These are phyloP conservation scores for Saccharomyces hybrid DNA, from an alignment of 1,139 yeast genomes.

Conservation along the genomic window DNA sequence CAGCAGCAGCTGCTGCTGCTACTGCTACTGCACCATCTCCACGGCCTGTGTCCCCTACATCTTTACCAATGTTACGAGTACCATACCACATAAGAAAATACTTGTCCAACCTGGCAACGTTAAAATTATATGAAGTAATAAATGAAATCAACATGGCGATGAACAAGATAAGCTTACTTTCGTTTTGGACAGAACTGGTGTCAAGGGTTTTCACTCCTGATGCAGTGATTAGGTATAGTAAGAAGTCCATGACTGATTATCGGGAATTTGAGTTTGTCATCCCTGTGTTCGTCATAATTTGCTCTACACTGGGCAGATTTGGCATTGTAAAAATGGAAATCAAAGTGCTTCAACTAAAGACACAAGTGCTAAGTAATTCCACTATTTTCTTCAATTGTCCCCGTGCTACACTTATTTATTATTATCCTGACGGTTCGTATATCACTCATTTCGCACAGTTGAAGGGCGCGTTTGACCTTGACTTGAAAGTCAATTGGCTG, in stretches of 20 bases:
- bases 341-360: slow-evolving; percentile 55
- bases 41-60: slow-evolving; percentile 2
- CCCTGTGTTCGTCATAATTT: slow-evolving; percentile 60
- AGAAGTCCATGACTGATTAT: slow-evolving; percentile 40
- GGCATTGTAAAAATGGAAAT: slow-evolving; percentile 52
- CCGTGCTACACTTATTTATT: slow-evolving; percentile 46
- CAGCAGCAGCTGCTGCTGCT: slow-evolving; percentile 4
- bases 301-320: slow-evolving; percentile 46
- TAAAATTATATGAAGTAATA: slow-evolving; percentile 16
- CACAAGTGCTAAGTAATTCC: slow-evolving; percentile 61
- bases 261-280: slow-evolving; percentile 59
- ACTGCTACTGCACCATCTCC: slow-evolving; percentile 3
- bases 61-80: slow-evolving; percentile 4
- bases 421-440: slow-evolving; percentile 62
- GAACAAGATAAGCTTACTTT: slow-evolving; percentile 34
- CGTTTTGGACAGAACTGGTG: slow-evolving; percentile 43
- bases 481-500: slow-evolving; percentile 61
- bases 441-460: slow-evolving; percentile 55
- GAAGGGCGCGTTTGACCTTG: slow-evolving; percentile 53
- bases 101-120: slow-evolving; percentile 15
- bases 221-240: slow-evolving; percentile 40
- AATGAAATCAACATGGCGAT: slow-evolving; percentile 16
- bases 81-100: slow-evolving; percentile 13
- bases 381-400: slow-evolving; percentile 57
- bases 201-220: slow-evolving; percentile 44